Evolutionary conservation across 352 stramenopile genomes (phyloP), one percentile per base, ranked within the genome.

Genomic region (Phytophthora foliorum): DNA sequence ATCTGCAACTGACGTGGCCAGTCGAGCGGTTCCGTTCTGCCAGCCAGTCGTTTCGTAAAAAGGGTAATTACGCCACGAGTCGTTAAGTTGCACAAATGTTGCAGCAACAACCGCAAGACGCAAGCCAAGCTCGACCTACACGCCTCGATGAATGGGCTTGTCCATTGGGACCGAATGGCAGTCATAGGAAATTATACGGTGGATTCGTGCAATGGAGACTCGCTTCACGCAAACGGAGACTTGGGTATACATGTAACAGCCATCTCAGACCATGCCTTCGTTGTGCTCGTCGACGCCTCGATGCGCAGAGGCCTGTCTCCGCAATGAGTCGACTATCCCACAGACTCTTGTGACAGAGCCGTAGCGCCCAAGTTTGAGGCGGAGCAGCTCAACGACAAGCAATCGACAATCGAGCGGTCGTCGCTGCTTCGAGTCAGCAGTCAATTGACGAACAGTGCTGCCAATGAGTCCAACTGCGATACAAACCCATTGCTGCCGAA

Each of bases 21-120:
- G 2, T 4, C 2, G 5, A 13, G 14, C 19, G 32, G 29, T 24
- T 55, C n/a, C 14, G 49, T 59, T 66, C 27, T 52, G 6, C 14
- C 56, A 62, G 19, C 63, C 63, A 67, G 49, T 72, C 57, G 64
- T 72, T 67, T 63, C 42, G 46, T 71, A 61, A 67, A 66, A 60
- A 62, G n/a, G 1, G 49, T 72, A 72, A 67, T 62, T 67, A 72
- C 63, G 21, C 13, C 34, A 2, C 0, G 34, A 2, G 1, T 19
- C 1, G 4, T 41, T n/a, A 41, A 41, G 34, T 41, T 41, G 34
- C 34, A 41, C 34, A 41, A n/a, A 41, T 41, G 34, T 41, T 41
- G 34, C 34, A 41, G 34, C 14, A 41, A 41, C 34, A 6, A 38
- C 3, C 3, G 25, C 25, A 6, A 3, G 25, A 29, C 25, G 25